Conservation (phyloP, 2,329 filamentous ascomycete genomes). For the Mycosphaerella sp. region DNA sequence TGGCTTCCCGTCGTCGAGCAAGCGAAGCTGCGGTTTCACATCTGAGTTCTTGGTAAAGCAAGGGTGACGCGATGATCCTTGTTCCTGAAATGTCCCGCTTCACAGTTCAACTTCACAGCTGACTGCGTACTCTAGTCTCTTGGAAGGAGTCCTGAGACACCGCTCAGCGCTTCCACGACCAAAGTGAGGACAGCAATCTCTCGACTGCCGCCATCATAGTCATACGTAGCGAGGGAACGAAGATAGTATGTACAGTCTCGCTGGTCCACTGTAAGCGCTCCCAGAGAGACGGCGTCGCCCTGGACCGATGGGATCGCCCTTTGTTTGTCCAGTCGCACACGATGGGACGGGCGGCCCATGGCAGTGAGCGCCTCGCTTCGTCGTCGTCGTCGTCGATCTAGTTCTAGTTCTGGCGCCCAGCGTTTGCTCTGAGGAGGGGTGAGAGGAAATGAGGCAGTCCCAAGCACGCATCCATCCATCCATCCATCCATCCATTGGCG, state of each 20-base stretch:
- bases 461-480: too few species aligned
- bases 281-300: background rate
- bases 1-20: conserved; percentile 1
- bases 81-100: background rate
- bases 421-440: background rate
- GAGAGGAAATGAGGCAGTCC: too few species aligned
- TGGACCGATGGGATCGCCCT: background rate
- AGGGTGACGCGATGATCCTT: conserved; percentile 16
- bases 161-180: background rate
- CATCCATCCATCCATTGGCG: too few species aligned
- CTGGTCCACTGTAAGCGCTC: background rate
- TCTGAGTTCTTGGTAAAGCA: conserved; percentile 9
- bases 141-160: background rate
- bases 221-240: too few species aligned
- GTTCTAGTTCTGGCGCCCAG: background rate
- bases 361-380: background rate
- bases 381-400: background rate
- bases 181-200: background rate
- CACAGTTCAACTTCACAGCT: too few species aligned
- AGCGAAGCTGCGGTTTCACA: conserved; percentile 8
- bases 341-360: background rate
- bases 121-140: too few species aligned
- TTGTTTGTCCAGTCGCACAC: background rate
- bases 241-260: too few species aligned
- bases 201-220: background rate